Evolutionary conservation across 192 early-diverging fungal species (phyloP), one percentile per base, ranked within the genome.

Genomic region (Coemansia asiatica): DNA sequence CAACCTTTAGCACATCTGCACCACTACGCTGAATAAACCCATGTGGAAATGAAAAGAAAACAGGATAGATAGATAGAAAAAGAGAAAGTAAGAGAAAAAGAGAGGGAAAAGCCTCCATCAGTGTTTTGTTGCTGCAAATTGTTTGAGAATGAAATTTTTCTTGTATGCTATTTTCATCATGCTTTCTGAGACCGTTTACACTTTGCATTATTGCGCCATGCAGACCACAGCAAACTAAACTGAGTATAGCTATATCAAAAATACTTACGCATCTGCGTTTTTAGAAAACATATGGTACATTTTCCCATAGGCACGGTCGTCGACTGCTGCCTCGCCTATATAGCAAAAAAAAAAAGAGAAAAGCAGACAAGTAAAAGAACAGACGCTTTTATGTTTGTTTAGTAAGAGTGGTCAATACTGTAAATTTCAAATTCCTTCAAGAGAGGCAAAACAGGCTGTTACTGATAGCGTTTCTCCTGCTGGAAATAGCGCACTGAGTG

Each of bases 221-320:
- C 10, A 51, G 25, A 51, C 19, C 50, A 49, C n/a, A 22, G 15
- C 48, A 49, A 49, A 55, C 26, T 19, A 26, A 28, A 50, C 49
- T 7, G 28, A 19, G 21, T 50, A 54, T 25, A 22, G 33, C 22
- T 27, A 3, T 27, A 3, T 9, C 40, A 9, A 44, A 2, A 2
- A 35, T 23, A 81, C 78, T 71, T 81, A 81, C 78, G 72, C 66
- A 25, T 81, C 69, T 2, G 65, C 36, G 35, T 75, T 35, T 26
- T 63, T 70, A 0, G 68, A 50, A 51, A 81, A 71, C 12, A 60
- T 49, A 35, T 67, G 64, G 55, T 81, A 81, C 7, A 81, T 56
- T 46, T 66, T 63, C 16, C 66, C 63, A 53, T 81, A 81, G 12
- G 78, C 68, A 12, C 63, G 59, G 0, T 29, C 44, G 40, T 81